These are phyloP conservation scores for Allomyces javanicus DNA, from an alignment of 192 early-diverging fungal species.

Conservation along the genomic window DNA sequence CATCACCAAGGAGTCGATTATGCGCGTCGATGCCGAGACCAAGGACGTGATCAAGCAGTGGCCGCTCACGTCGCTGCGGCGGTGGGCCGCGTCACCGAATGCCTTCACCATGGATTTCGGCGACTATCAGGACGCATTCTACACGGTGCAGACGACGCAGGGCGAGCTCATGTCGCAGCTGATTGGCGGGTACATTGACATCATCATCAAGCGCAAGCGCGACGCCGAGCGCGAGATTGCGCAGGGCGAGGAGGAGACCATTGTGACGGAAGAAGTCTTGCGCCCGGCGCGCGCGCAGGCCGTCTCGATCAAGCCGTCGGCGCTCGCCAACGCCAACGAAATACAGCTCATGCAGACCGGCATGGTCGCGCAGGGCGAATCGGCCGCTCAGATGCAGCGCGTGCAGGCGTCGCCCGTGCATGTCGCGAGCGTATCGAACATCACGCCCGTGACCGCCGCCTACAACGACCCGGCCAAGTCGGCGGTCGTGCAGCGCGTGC, in stretches of 20 bases:
- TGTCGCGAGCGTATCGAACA: not conserved
- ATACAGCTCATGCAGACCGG: not conserved
- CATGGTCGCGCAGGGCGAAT: not conserved
- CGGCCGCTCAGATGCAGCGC: too few species aligned
- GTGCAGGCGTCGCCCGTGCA: too few species aligned
- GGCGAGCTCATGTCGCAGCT: conserved; percentile 37
- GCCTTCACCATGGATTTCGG: conserved; percentile 44
- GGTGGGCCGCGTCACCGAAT: conserved; percentile 31
- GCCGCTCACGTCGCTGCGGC: conserved; percentile 29
- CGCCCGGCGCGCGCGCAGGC: conserved; percentile 9
- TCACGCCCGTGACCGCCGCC: not conserved
- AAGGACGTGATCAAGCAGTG: conserved; percentile 31
- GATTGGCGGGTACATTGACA: conserved; percentile 43
- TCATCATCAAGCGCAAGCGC: conserved; percentile 34
- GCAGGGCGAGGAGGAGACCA: conserved; percentile 23
- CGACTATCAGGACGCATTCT: conserved; percentile 33
- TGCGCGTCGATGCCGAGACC: conserved; percentile 28
- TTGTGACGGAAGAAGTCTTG: conserved; percentile 31
- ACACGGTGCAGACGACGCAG: conserved; percentile 31
- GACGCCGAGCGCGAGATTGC: conserved; percentile 27
- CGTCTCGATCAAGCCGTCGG: not conserved
- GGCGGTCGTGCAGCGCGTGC: not conserved
- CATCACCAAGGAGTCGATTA: conserved; percentile 29
- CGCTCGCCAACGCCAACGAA: not conserved
- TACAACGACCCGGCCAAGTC: not conserved